phyloP scores from a whole-genome alignment of 192 early-diverging fungal genomes.

The Fimicolochytrium jonesii region DNA sequence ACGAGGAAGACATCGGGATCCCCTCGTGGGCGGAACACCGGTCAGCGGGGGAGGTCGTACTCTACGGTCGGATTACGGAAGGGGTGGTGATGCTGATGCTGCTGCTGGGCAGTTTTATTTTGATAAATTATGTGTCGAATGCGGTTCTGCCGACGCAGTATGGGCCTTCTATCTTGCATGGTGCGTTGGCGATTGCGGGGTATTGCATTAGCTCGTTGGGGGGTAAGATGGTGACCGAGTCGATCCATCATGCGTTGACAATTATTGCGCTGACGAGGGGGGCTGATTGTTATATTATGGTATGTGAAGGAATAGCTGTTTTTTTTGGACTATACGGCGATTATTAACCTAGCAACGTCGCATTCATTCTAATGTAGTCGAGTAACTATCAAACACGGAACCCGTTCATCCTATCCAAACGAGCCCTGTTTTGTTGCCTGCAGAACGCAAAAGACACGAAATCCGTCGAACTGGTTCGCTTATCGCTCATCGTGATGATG shows the following conservation, averaged over 20 bases:
- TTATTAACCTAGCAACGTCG: no score
- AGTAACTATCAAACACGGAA: conserved; percentile 10
- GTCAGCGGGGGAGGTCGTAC: not conserved
- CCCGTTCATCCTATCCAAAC: not conserved
- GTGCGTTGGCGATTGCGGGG: not conserved
- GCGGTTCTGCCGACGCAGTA: not conserved
- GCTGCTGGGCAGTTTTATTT: not conserved
- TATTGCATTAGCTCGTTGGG: not conserved
- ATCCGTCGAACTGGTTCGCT: not conserved
- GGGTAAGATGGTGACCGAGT: not conserved
- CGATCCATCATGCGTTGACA: conserved; percentile 10
- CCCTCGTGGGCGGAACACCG: not conserved
- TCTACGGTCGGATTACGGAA: not conserved
- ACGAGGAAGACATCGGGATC: not conserved
- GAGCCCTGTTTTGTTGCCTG: conserved; percentile 1
- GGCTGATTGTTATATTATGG: conserved; percentile 15
- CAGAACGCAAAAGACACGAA: conserved; percentile 3
- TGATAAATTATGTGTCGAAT: not conserved
- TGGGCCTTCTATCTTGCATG: not conserved
- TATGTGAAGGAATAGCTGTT: no score
- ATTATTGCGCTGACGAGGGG: conserved; percentile 7
- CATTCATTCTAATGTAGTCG: no score
- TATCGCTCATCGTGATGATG: not conserved
- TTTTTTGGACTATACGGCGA: no score
- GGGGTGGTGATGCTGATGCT: not conserved